A percentile compares a stretch with the other conserved stretches of the same genome.
Conservation (phyloP, 1,284 basidiomycete species). For the Cryptococcus hybrid region DNA sequence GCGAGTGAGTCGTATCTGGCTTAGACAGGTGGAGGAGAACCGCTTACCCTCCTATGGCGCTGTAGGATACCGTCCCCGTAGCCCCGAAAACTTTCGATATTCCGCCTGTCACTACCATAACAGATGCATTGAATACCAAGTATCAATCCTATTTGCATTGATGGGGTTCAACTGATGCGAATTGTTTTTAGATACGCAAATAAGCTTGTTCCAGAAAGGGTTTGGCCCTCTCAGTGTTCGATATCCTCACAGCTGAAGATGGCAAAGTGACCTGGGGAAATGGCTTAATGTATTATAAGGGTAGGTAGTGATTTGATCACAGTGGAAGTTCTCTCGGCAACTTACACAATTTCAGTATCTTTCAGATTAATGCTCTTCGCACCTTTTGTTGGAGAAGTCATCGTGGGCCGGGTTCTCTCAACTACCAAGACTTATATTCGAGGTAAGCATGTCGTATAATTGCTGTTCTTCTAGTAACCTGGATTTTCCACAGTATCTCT, state of each 20-base stretch:
- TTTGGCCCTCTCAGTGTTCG: conserved; percentile 83
- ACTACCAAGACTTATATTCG: conserved; percentile 79
- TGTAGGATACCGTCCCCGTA: conserved; percentile 50
- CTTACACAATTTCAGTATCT: conserved; percentile 58
- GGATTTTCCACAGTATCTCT: conserved; percentile 63
- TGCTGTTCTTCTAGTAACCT: not conserved
- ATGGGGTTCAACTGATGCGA: conserved; percentile 1
- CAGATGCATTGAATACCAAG: conserved; percentile 50
- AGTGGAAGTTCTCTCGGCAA: not conserved
- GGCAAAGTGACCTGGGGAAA: conserved; percentile 94
- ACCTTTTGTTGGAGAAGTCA: conserved; percentile 85
- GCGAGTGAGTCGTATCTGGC: conserved; percentile 21
- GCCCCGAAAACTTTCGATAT: conserved; percentile 46
- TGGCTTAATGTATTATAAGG: conserved; percentile 90
- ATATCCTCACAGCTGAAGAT: conserved; percentile 79
- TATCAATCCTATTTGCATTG: conserved; percentile 11
- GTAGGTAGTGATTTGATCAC: conserved; percentile 52
- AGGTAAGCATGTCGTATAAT: conserved; percentile 55
- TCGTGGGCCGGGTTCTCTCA: conserved; percentile 82
- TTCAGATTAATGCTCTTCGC: conserved; percentile 89
- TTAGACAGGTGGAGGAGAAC: not conserved
- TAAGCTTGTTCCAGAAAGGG: conserved; percentile 86
- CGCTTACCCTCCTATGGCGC: conserved; percentile 1
- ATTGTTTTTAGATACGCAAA: conserved; percentile 74
- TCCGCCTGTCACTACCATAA: conserved; percentile 40